A percentile compares a stretch with the other conserved stretches of the same genome.
Evolutionary conservation across 352 stramenopile species (phyloP).

Genomic region (Globisporangium lucens): DNA sequence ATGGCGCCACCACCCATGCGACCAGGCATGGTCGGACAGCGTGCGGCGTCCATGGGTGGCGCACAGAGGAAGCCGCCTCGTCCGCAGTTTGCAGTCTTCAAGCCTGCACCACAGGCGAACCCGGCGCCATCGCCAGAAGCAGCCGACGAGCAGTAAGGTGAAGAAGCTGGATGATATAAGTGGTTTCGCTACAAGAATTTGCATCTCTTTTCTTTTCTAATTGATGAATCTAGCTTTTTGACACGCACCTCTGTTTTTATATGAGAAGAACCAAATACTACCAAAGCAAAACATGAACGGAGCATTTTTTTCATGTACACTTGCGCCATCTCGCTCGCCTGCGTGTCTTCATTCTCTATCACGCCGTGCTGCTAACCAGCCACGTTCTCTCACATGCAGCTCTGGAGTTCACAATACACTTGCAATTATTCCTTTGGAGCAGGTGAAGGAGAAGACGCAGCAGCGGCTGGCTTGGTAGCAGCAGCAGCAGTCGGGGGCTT

Average conservation of each 20-base stretch:
- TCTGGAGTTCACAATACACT: neutral
- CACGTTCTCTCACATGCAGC: neutral
- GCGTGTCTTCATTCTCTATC: neutral
- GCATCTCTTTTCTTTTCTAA: neutral
- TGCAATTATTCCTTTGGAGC: slow-evolving; percentile 8
- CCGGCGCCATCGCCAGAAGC: slow-evolving; percentile 13
- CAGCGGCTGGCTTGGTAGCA: neutral
- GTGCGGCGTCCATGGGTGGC: slow-evolving; percentile 23
- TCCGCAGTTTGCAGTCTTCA: slow-evolving; percentile 87
- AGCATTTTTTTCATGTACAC: too few species aligned
- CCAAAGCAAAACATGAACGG: neutral
- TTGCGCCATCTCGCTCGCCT: too few species aligned
- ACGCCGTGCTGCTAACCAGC: neutral
- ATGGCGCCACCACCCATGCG: slow-evolving; percentile 74
- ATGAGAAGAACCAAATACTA: neutral
- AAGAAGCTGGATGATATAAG: slow-evolving; percentile 8
- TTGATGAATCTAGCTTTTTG: slow-evolving; percentile 3
- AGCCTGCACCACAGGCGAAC: slow-evolving; percentile 34
- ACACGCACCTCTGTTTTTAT: neutral
- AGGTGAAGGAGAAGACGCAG: neutral
- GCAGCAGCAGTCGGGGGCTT: neutral
- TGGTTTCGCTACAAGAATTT: neutral
- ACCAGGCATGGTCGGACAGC: slow-evolving; percentile 34
- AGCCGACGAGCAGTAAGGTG: slow-evolving; percentile 21
- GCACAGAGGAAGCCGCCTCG: slow-evolving; percentile 53